Evolutionary conservation across 2,329 filamentous ascomycete genomes (phyloP).

Genomic region (Shiraia bambusicola): DNA sequence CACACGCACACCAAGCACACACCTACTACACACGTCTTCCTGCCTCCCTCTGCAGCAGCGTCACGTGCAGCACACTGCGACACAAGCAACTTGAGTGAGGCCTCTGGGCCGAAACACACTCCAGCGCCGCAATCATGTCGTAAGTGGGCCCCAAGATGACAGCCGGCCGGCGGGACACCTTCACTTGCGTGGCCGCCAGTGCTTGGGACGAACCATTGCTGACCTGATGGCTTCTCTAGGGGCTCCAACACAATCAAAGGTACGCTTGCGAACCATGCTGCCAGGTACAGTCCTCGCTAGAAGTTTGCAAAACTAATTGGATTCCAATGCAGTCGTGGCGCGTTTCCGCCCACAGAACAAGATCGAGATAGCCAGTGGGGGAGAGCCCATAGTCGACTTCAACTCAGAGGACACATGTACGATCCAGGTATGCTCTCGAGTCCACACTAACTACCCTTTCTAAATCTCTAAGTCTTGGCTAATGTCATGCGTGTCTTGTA

Average conservation of each 20-base stretch:
- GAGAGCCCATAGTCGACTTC: slow-evolving; percentile 88
- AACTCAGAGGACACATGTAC: slow-evolving; percentile 84
- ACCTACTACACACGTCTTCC: slow-evolving; percentile 3
- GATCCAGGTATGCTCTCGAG: slow-evolving; percentile 65
- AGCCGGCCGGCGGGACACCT: slow-evolving; percentile 8
- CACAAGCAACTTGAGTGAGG: slow-evolving; percentile 29
- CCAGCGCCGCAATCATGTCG: slow-evolving; percentile 41
- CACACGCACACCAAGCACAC: too few relatives aligned
- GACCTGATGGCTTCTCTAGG: slow-evolving; percentile 30
- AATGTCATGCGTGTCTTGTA: slow-evolving; percentile 13
- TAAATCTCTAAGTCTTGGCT: slow-evolving; percentile 5
- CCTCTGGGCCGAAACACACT: slow-evolving; percentile 40
- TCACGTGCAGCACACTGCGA: slow-evolving; percentile 20
- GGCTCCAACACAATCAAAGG: slow-evolving; percentile 52
- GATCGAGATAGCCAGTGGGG: slow-evolving; percentile 84
- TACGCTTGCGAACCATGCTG: slow-evolving; percentile 21
- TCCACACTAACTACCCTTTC: too few relatives aligned
- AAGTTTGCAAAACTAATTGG: slow-evolving; percentile 25
- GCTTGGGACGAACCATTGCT: slow-evolving; percentile 46
- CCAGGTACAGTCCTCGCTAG: not conserved
- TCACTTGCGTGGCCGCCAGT: too few relatives aligned
- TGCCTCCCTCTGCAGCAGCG: slow-evolving; percentile 17
- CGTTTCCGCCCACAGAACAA: slow-evolving; percentile 97
- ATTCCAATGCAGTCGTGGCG: slow-evolving; percentile 71
- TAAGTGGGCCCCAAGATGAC: slow-evolving; percentile 26